Percentiles rank a stretch among this genome's conserved stretches.
phyloP scores from a whole-genome alignment of 352 stramenopile genomes.

The Phytopythium mirpurense region DNA sequence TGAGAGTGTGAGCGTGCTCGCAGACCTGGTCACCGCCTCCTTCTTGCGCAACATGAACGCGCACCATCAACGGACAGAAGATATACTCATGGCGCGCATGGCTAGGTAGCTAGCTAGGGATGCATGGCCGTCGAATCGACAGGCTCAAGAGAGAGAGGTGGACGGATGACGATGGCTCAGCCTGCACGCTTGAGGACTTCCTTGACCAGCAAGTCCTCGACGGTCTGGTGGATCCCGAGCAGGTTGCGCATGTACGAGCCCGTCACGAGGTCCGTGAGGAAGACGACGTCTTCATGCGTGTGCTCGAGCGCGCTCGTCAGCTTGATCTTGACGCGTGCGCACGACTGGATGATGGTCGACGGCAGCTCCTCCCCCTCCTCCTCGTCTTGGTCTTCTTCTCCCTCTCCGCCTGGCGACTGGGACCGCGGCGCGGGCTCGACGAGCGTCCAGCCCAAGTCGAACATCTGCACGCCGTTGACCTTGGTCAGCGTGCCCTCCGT shows the following conservation, averaged over 20 bases:
- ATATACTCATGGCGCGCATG: constrained; percentile 1
- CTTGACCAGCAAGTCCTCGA: constrained; percentile 22
- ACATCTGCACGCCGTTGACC: constrained; percentile 16
- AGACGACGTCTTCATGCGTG: constrained; percentile 19
- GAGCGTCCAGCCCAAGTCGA: constrained; percentile 17
- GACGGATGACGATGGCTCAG: not conserved
- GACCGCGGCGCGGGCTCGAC: constrained; percentile 1
- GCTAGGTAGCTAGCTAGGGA: not conserved
- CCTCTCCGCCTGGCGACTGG: not conserved
- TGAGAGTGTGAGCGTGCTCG: constrained; percentile 2
- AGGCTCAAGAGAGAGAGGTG: not conserved
- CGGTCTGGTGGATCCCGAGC: constrained; percentile 21
- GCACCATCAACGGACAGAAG: constrained; percentile 8
- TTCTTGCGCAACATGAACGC: constrained; percentile 11
- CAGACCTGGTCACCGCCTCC: constrained; percentile 9
- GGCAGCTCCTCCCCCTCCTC: constrained; percentile 5
- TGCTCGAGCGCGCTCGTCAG: constrained; percentile 14
- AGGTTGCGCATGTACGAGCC: constrained; percentile 22
- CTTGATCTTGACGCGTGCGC: constrained; percentile 18
- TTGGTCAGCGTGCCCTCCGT: constrained; percentile 20
- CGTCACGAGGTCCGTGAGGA: constrained; percentile 21
- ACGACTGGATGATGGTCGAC: constrained; percentile 21
- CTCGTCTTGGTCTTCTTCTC: too few relatives aligned
- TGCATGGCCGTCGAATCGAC: too few relatives aligned
- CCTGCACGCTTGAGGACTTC: constrained; percentile 8